Base-by-base conservation (phyloP, 169 alveolate genomes). In the Neospora caninum region DNA sequence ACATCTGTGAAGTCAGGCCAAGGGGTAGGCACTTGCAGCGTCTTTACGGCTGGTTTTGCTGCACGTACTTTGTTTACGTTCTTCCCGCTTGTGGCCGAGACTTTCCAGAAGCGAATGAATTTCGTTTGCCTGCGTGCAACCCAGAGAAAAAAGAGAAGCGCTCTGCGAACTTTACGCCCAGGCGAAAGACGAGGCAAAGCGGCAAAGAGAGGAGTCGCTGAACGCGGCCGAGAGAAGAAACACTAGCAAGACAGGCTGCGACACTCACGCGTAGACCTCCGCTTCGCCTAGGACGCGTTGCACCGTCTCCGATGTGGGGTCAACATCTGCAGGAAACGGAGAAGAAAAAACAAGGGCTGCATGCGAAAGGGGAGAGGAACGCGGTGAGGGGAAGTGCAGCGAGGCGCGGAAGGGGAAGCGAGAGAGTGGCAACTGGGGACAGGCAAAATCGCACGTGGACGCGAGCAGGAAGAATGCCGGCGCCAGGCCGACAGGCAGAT, bases 21-120 rank as follows among this genome's bases (percentile, higher is more conserved):
- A 49, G 13, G 13, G 58, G n/a, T n/a, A n/a, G n/a, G n/a, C n/a
- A n/a, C n/a, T n/a, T n/a, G n/a, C n/a, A n/a, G n/a, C n/a, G n/a
- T n/a, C n/a, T n/a, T n/a, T n/a, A n/a, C n/a, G n/a, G 58, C 58
- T 4, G 73, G n/a, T 10, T 29, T 64, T 22, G 7, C 20, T n/a
- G 22, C 43, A 10, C 45, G 9, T 82, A 82, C 89, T 49, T 82
- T 82, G n/a, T 38, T 41, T 0, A 82, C 89, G 31, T 82, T 82
- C 64, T 82, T 82, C 13, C 89, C 89, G 36, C 39, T 49, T 1
- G 20, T 18, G 7, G 89, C 89, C 4, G 89, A 82, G 89, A 82
- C 89, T 49, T 82, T 82, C 89, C 89, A 82, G 64, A 82, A 82
- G 53, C 89, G 89, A 2, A 82, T 42, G 39, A 82, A 82, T 34